Evolutionary conservation across 208 protist genomes (phyloP).

Genomic region (Hexamita inflata): DNA sequence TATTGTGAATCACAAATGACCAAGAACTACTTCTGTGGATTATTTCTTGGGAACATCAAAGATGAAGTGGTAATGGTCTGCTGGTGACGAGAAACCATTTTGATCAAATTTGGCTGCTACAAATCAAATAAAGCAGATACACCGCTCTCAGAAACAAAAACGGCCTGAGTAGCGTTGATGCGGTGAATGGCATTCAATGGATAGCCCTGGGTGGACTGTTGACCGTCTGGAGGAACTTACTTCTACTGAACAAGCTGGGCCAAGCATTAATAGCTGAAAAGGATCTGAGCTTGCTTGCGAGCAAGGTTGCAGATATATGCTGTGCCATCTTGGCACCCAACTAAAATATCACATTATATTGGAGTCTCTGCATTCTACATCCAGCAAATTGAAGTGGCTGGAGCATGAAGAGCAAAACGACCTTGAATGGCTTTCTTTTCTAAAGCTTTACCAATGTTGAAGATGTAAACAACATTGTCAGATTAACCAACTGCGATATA

Average conservation of each 20-base stretch:
- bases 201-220: neutral
- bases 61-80: neutral
- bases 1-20: neutral
- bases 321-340: neutral
- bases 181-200: neutral
- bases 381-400: constrained; percentile 6
- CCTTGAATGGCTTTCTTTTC: constrained; percentile 11
- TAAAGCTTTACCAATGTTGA: neutral
- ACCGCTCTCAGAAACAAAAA: neutral
- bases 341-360: neutral
- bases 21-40: neutral
- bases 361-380: neutral
- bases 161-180: neutral
- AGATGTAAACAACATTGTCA: constrained; percentile 12
- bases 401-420: neutral
- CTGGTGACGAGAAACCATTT: constrained; percentile 2
- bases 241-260: neutral
- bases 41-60: neutral
- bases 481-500: neutral
- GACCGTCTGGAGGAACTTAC: neutral
- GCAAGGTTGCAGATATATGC: neutral
- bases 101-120: neutral
- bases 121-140: neutral
- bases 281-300: neutral
- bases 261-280: neutral